Percentiles rank a stretch among this genome's conserved stretches.
These are phyloP conservation scores for Tricholoma saponaceum DNA, from an alignment of 768 basidiomycete species.

Conservation along the genomic window DNA sequence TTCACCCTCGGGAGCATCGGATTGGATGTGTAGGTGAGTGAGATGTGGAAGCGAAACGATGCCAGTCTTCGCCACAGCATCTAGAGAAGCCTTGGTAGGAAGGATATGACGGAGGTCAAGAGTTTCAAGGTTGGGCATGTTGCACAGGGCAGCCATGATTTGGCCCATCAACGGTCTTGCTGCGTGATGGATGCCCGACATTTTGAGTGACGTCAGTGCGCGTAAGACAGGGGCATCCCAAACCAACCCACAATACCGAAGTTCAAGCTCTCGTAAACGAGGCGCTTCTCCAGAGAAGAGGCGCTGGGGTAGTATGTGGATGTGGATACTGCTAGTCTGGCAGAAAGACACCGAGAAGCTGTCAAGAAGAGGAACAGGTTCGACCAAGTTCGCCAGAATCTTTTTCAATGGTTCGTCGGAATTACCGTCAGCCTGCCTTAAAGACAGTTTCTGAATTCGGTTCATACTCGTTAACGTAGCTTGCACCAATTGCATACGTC, in stretches of 20 bases:
- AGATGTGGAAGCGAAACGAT: neutral
- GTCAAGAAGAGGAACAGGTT: slow-evolving; percentile 4
- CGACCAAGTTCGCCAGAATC: neutral
- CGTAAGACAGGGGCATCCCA: slow-evolving; percentile 32
- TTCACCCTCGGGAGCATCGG: neutral
- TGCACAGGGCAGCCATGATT: neutral
- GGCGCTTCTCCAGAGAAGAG: slow-evolving; percentile 30
- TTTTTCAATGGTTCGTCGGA: too few relatives aligned
- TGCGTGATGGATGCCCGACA: slow-evolving; percentile 4
- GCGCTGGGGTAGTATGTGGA: slow-evolving; percentile 17
- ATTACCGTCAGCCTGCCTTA: neutral
- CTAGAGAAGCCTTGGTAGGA: neutral
- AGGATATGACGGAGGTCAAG: neutral
- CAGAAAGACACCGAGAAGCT: neutral
- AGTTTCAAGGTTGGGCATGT: neutral
- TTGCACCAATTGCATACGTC: neutral
- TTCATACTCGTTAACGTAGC: neutral
- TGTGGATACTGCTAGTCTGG: neutral
- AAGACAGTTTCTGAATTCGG: neutral
- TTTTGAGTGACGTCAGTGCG: slow-evolving; percentile 30
- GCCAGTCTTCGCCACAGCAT: too few relatives aligned
- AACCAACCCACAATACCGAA: slow-evolving; percentile 27
- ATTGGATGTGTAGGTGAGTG: neutral
- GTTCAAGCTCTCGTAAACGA: slow-evolving; percentile 30
- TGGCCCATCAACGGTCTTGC: neutral